phyloP scores from a whole-genome alignment of 2,329 filamentous ascomycete species.

The Gnomoniopsis sp. region DNA sequence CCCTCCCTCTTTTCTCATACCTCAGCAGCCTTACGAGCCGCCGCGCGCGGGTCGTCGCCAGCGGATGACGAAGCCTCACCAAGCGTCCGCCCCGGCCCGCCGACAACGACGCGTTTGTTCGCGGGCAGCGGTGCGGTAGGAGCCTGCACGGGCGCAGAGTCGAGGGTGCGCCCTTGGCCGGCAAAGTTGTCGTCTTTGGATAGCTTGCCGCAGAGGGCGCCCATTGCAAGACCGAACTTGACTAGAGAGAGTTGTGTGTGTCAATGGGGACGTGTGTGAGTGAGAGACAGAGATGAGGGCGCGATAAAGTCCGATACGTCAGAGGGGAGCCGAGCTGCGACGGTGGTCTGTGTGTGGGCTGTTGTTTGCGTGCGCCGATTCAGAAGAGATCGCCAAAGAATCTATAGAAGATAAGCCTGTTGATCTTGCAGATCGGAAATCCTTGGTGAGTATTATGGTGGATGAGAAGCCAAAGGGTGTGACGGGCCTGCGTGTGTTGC shows the following conservation, averaged over 20 bases:
- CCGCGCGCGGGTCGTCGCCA: constrained; percentile 31
- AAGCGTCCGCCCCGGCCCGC: constrained; percentile 60
- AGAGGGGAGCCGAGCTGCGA: no score
- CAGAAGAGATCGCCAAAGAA: no score
- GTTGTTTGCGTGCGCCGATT: no score
- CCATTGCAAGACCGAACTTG: constrained; percentile 56
- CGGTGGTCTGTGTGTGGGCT: no score
- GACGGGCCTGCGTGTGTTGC: not conserved
- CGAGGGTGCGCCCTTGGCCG: constrained; percentile 69
- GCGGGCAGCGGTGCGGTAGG: constrained; percentile 49
- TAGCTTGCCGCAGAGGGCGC: constrained; percentile 79
- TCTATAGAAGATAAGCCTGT: no score
- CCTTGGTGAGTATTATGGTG: not conserved
- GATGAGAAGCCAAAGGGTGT: not conserved
- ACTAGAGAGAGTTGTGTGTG: not conserved
- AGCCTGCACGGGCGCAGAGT: constrained; percentile 47
- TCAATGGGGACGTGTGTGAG: not conserved
- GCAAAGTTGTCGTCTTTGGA: constrained; percentile 62
- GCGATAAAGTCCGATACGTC: no score
- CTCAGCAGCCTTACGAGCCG: constrained; percentile 74
- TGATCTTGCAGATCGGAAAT: no score
- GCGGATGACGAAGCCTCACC: constrained; percentile 44
- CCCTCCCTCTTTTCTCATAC: constrained; percentile 39
- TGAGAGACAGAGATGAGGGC: no score
- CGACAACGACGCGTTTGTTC: constrained; percentile 38